A percentile compares a stretch with the other conserved stretches of the same genome.
These are phyloP conservation scores for Clarireedia sp. DNA, from an alignment of 2,329 filamentous ascomycete genomes.

Conservation along the genomic window DNA sequence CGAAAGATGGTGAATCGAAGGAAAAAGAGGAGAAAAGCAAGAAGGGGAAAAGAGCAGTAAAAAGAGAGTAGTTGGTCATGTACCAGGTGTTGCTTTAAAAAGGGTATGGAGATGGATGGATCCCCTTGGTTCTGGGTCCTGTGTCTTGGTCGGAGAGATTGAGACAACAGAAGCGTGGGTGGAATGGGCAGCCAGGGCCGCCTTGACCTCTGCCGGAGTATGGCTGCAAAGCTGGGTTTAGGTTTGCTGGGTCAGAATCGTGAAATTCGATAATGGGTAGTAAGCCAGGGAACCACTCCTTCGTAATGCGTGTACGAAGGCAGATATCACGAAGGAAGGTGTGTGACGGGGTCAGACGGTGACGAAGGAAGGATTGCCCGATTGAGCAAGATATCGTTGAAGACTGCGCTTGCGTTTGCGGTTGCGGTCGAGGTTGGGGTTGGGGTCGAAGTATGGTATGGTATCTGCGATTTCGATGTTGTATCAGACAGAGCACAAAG, in stretches of 20 bases:
- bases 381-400: too few species aligned
- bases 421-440: too few species aligned
- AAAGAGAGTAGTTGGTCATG: background rate
- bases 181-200: constrained; percentile 3
- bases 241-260: too few species aligned
- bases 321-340: background rate
- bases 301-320: background rate
- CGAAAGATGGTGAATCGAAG: background rate
- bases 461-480: too few species aligned
- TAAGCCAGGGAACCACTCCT: constrained; percentile 4
- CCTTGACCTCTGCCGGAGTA: constrained; percentile 1
- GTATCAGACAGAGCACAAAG: too few species aligned
- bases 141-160: constrained; percentile 1
- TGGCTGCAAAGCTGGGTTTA: too few species aligned
- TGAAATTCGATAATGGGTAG: background rate
- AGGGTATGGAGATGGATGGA: too few species aligned
- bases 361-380: too few species aligned
- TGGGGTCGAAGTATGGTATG: too few species aligned
- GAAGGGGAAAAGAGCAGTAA: background rate
- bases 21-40: background rate
- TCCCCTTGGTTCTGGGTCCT: background rate
- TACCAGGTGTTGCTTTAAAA: background rate
- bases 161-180: constrained; percentile 8
- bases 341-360: too few species aligned
- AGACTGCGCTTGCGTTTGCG: too few species aligned